Base-by-base conservation (phyloP, 1,284 basidiomycete species). In the Irpex lacteus region DNA sequence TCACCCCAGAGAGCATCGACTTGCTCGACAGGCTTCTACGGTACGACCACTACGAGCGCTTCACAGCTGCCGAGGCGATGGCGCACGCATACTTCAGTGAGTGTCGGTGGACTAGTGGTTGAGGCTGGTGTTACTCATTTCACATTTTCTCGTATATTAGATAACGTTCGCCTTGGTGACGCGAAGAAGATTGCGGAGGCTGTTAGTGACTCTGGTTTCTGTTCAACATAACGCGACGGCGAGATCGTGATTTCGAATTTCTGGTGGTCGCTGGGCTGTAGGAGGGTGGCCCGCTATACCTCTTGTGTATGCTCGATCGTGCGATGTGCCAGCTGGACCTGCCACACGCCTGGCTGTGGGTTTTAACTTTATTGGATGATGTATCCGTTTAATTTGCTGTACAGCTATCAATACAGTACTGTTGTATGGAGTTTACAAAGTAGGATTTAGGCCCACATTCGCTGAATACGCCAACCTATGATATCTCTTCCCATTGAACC, bases 31-130 rank as follows among this genome's bases (percentile, higher is more conserved):
- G 90, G 77, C 78, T 96, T 66, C 81, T 96, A 68, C 84, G 88
- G 61, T 96, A 94, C 76, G 89, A 96, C 75, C 94, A 95, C 74
- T 87, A 87, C 74, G 91, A 94, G 74, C 84, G 94, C 65, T 80
- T 93, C 62, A 95, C 94, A 19, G 94, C 94, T 13, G 80, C 83
- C 67, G 92, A 94, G 77, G 88, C 89, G 47, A 87, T 90, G 76
- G 81, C 80, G 59, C 91, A 94, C 75, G 80, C 88, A 64, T 94
- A 91, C 78, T 94, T 94, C 75, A 88, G 89, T 91, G 71, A 70
- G 68, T 69, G 21, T 40, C 58, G 13, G 11, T 47, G 40, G 13
- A 59, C 58, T 32, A 7, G n/a, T 13, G 13, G 40, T 47, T 47
- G n/a, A 47, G 13, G 40, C n/a, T 47, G 40, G 40, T 53, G 50